Evolutionary conservation across 2,329 filamentous ascomycete genomes (phyloP).

Genomic region (Colletotrichum theobromicola): DNA sequence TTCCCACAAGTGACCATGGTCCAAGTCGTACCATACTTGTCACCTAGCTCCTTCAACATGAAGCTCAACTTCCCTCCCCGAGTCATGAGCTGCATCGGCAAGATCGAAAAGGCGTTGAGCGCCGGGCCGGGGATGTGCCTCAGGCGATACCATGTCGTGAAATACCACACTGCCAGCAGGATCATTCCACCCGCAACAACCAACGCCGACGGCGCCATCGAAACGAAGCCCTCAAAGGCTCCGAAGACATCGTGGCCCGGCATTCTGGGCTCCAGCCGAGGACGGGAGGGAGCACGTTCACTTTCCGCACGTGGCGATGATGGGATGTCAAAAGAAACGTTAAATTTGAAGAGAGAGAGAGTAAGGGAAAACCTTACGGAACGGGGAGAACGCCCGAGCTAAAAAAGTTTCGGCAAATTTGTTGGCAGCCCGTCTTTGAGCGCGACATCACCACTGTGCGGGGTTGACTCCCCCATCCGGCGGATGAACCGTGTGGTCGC

Average conservation of each 20-base stretch:
- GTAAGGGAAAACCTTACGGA: background rate
- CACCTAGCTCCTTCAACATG: slow-evolving; percentile 1
- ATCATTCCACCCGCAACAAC: background rate
- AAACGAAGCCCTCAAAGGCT: background rate
- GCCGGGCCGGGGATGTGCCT: slow-evolving; percentile 37
- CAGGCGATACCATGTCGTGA: slow-evolving; percentile 30
- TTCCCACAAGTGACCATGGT: background rate
- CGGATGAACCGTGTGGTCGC: background rate
- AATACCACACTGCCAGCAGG: background rate
- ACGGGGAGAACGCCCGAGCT: background rate
- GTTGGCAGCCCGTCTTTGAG: background rate
- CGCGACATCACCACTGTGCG: background rate
- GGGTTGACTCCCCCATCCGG: background rate
- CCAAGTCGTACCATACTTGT: background rate
- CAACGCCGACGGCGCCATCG: background rate
- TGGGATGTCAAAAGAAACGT: background rate
- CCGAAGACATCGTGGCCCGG: background rate
- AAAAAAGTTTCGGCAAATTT: background rate
- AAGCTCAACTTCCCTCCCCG: slow-evolving; percentile 4
- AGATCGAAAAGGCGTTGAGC: slow-evolving; percentile 32
- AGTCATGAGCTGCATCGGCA: slow-evolving; percentile 28
- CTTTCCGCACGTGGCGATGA: background rate
- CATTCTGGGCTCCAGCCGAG: background rate
- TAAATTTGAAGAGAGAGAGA: background rate
- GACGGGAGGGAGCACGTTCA: background rate